Base-by-base conservation (phyloP, 257 asterid species). In the Coffea canephora region DNA sequence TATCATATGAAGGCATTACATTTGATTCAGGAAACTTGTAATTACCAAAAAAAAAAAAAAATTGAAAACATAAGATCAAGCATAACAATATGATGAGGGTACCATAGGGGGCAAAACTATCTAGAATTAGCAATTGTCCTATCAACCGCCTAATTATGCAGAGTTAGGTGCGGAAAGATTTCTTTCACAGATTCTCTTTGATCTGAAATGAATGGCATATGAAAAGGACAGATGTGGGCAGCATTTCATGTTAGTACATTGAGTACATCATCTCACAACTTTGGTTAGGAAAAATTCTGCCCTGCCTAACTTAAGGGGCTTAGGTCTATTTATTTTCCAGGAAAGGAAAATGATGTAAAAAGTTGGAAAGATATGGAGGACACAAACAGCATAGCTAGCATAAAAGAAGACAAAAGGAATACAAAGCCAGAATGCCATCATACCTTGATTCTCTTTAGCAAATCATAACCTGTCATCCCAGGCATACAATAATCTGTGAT, bases 361-460 rank as follows among this genome's bases (percentile, higher is more conserved):
- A n/a, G 16, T n/a, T 12, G 78, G 54, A 72, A 79, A 46, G 54
- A 21, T 73, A 23, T 50, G 83, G 52, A 48, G 41, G 19, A 48
- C 71, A 79, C 67, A 79, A 74, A 72, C 16, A 61, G 3, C 66
- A 31, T 14, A 8, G 74, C 16, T 21, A 61, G 76, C 43, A 54
- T 18, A 4, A 45, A 65, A 49, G 52, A 73, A 65, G 73, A 73
- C 73, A 78, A 55, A 69, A 69, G 76, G 69, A 50, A 49, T 49
- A 77, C 23, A 62, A 19, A 18, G 70, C 52, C 23, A 27, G 73
- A 49, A 25, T 1, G 43, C 77, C 77, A 65, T n/a, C 73, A 55
- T 88, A 85, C 91, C 90, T 88, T 87, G 39, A 85, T 86, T 82
- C 78, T 87, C 83, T 83, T 87, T 77, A 87, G 89, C 83, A 87